Evolutionary conservation across 2,329 filamentous ascomycete species (phyloP).

Genomic region (Gyromitra esculenta): DNA sequence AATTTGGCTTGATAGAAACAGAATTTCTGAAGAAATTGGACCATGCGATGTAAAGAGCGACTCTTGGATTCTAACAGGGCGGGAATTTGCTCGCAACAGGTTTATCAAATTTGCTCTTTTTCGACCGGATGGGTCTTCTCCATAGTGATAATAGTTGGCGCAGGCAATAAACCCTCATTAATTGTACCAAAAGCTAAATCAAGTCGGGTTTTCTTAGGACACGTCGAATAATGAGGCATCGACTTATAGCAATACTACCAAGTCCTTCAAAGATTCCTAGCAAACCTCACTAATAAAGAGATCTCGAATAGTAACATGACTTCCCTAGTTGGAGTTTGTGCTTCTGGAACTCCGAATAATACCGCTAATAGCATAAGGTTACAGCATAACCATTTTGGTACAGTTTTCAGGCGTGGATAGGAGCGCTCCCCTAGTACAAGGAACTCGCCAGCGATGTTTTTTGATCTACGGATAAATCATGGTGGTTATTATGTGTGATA

Average conservation of each 20-base stretch:
- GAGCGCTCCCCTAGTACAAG: slow-evolving; percentile 71
- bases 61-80: slow-evolving; percentile 65
- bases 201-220: slow-evolving; percentile 69
- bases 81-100: slow-evolving; percentile 72
- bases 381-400: slow-evolving; percentile 68
- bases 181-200: slow-evolving; percentile 60
- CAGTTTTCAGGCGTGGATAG: slow-evolving; percentile 71
- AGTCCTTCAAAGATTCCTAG: slow-evolving; percentile 53
- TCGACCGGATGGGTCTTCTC: slow-evolving; percentile 69
- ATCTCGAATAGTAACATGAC: slow-evolving; percentile 65
- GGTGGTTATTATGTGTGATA: slow-evolving; percentile 66
- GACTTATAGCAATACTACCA: slow-evolving; percentile 2
- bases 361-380: slow-evolving; percentile 66
- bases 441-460: slow-evolving; percentile 68
- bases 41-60: slow-evolving; percentile 67
- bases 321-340: slow-evolving; percentile 66
- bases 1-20: not conserved
- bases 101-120: slow-evolving; percentile 73
- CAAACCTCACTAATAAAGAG: slow-evolving; percentile 58
- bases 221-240: slow-evolving; percentile 54
- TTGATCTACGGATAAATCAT: slow-evolving; percentile 65
- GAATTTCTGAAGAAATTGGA: slow-evolving; percentile 59
- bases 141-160: not conserved
- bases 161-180: not conserved
- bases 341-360: slow-evolving; percentile 62